Evolutionary conservation across 2,329 filamentous ascomycete species (phyloP).

Genomic region (Colletotrichum scovillei): DNA sequence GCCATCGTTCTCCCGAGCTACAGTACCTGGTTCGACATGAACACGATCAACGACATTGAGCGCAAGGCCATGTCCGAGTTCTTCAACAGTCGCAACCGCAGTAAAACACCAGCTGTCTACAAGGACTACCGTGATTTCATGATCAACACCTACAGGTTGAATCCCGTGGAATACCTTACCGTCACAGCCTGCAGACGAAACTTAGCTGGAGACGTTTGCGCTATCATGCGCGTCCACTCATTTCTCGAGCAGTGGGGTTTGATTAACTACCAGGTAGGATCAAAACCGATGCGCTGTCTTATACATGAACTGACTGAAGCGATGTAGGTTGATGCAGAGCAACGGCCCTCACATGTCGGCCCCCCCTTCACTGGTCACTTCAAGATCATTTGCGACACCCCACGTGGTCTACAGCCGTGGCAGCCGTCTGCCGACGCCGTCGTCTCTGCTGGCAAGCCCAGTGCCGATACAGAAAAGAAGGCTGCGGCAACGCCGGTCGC

Average conservation of each 20-base stretch:
- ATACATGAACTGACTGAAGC: background rate
- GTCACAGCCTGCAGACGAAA: constrained; percentile 97
- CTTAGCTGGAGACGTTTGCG: constrained; percentile 95
- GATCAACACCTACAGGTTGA: constrained; percentile 98
- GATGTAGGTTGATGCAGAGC: constrained; percentile 91
- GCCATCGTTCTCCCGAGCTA: constrained; percentile 97
- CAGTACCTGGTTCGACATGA: constrained; percentile 99
- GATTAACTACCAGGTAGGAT: constrained; percentile 93
- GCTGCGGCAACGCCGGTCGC: constrained; percentile 72
- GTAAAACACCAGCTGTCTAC: constrained; percentile 97
- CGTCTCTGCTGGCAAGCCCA: constrained; percentile 70
- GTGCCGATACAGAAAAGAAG: constrained; percentile 77
- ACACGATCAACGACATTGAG: constrained; percentile 88
- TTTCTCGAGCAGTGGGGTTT: constrained; percentile 99
- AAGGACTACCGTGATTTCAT: constrained; percentile 99
- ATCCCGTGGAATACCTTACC: constrained; percentile 95
- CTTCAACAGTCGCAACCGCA: constrained; percentile 97
- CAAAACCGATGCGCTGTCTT: background rate
- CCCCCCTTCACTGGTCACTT: constrained; percentile 98
- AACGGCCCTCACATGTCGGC: constrained; percentile 92
- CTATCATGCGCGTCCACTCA: constrained; percentile 98
- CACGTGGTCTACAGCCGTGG: constrained; percentile 92
- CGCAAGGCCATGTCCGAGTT: constrained; percentile 96
- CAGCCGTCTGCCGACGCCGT: constrained; percentile 86
- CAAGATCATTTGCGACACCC: constrained; percentile 94